phyloP scores from a whole-genome alignment of 345 rosid species.

The Eucalyptus curtisii region DNA sequence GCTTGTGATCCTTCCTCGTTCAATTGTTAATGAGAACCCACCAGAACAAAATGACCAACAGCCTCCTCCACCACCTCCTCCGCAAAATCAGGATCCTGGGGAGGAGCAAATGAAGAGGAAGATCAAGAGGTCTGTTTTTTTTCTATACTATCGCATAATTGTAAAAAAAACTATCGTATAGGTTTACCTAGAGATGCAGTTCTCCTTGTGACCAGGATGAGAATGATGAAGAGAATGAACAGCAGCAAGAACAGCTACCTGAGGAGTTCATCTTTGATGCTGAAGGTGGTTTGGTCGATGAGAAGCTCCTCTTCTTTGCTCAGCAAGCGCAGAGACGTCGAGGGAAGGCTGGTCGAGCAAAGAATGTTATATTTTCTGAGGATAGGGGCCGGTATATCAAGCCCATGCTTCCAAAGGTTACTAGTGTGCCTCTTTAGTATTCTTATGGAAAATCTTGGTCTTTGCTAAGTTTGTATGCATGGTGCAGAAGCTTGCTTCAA shows the following conservation, averaged over 20 bases:
- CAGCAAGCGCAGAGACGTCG: conserved; percentile 88
- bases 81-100: conserved; percentile 65
- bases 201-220: conserved; percentile 46
- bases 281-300: conserved; percentile 96
- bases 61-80: conserved; percentile 96
- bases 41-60: conserved; percentile 87
- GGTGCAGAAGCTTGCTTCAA: neutral
- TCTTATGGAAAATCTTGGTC: neutral
- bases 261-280: conserved; percentile 98
- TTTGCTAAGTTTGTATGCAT: neutral
- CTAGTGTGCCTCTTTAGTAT: neutral
- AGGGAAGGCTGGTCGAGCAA: conserved; percentile 98
- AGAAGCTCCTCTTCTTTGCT: conserved; percentile 93
- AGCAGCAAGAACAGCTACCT: conserved; percentile 89
- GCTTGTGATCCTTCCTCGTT: conserved; percentile 93
- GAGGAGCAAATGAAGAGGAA: conserved; percentile 85
- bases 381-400: conserved; percentile 95
- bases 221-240: conserved; percentile 72
- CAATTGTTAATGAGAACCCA: conserved; percentile 60
- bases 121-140: conserved; percentile 51
- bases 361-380: conserved; percentile 93
- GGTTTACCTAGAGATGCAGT: neutral
- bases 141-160: neutral
- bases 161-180: neutral
- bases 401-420: conserved; percentile 98